Evolutionary conservation across 2,329 filamentous ascomycete genomes (phyloP).

Genomic region (Eutypella sp.): DNA sequence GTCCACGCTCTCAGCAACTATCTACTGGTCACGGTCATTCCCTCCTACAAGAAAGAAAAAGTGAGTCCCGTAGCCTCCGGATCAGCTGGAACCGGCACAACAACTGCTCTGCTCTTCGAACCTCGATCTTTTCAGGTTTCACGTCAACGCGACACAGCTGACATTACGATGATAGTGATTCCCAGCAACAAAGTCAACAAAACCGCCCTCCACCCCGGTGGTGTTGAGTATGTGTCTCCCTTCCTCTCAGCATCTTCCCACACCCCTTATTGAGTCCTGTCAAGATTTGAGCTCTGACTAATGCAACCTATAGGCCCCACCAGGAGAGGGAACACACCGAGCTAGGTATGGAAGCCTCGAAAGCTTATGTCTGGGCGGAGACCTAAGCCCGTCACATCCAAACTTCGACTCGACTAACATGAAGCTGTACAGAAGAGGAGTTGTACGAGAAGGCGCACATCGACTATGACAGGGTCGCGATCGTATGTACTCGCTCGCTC

Average conservation of each 20-base stretch:
- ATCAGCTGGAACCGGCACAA: not conserved
- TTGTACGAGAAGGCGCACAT: slow-evolving; percentile 98
- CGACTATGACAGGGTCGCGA: slow-evolving; percentile 96
- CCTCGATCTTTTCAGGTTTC: not conserved
- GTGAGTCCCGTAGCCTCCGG: slow-evolving; percentile 13
- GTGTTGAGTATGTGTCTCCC: slow-evolving; percentile 89
- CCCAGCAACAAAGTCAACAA: slow-evolving; percentile 69
- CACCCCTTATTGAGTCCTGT: slow-evolving; percentile 5
- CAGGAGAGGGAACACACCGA: slow-evolving; percentile 76
- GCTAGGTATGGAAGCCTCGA: slow-evolving; percentile 53
- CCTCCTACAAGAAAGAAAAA: slow-evolving; percentile 21
- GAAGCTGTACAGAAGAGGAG: slow-evolving; percentile 65
- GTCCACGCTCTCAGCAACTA: slow-evolving; percentile 37
- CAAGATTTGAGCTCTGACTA: slow-evolving; percentile 20
- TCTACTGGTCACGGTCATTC: slow-evolving; percentile 28
- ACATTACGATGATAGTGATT: slow-evolving; percentile 39
- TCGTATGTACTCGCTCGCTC: slow-evolving; percentile 56
- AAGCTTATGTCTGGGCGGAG: slow-evolving; percentile 1
- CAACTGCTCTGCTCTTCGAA: no score
- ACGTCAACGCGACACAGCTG: slow-evolving; percentile 9
- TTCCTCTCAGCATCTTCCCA: no score
- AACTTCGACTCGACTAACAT: slow-evolving; percentile 11
- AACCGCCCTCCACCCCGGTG: slow-evolving; percentile 83
- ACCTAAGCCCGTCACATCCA: not conserved
- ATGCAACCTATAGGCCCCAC: slow-evolving; percentile 56